Base-by-base conservation (phyloP, 2,329 filamentous ascomycete species). In the Cryphonectria carpinicola region DNA sequence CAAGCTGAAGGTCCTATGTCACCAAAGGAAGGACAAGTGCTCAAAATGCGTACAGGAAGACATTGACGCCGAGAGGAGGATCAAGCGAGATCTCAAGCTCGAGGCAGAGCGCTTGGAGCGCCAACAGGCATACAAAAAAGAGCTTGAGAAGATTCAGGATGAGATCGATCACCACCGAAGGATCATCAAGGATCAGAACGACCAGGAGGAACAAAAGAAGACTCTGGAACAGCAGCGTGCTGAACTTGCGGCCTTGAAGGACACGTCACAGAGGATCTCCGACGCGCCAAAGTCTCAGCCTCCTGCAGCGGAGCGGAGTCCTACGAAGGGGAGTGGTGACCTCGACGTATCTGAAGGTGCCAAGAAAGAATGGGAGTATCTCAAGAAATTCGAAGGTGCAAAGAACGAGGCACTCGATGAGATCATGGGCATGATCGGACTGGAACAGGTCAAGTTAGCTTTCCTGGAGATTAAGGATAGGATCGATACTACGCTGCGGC, bases 381-480 rank as follows among this genome's bases (percentile, higher is more conserved):
- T 90, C 74, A 93, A 93, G 76, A 65, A 79, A 1, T 76, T 78
- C 0, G 85, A 90, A 43, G 82, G 82, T 0, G 84, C 85, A 0
- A 74, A 75, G 0, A 92, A 88, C 72, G 75, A 78, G 0, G 82
- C 85, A 0, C 75, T 94, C 0, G 91, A 94, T 71, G 76, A 82
- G 0, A 76, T 95, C 11, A 93, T 94, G 89, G 79, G 77, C 0
- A 90, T 94, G 88, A 88, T 91, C 60, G 92, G 92, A 0, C 82
- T 95, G 0, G 92, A 94, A 74, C 80, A 85, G 0, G 89, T 94
- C 56, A 95, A 95, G 73, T 75, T 82, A 1, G 78, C 88, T 17
- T 88, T 94, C 35, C 79, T 95, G 0, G 75, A 76, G 0, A 88
- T 92, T 76, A 93, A 93, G 74, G 79, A 81, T 0, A 87, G 84